Conservation (phyloP, 768 basidiomycete species). For the Wakefieldia striispora region DNA sequence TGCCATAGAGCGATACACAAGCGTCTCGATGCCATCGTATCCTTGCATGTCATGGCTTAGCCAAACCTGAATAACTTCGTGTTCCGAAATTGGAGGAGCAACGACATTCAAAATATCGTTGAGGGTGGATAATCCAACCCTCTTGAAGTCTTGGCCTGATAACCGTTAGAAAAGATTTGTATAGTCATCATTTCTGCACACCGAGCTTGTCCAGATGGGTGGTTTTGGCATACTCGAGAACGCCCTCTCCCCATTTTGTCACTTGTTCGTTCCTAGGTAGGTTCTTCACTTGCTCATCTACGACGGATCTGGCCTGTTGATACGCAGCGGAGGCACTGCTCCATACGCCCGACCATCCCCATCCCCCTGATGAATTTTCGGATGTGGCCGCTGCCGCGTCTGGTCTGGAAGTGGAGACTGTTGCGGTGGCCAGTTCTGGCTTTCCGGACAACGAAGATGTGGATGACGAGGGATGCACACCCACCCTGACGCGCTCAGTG, state of each 20-base stretch:
- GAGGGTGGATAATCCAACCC: slow-evolving; percentile 83
- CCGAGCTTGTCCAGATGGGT: slow-evolving; percentile 90
- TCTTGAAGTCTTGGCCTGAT: slow-evolving; percentile 85
- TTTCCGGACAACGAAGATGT: slow-evolving; percentile 40
- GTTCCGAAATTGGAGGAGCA: slow-evolving; percentile 96
- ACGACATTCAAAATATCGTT: slow-evolving; percentile 94
- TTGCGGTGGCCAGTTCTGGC: slow-evolving; percentile 29
- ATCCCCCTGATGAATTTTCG: slow-evolving; percentile 36
- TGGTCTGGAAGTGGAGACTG: slow-evolving; percentile 16
- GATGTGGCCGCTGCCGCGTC: slow-evolving; percentile 16
- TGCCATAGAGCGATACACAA: slow-evolving; percentile 87
- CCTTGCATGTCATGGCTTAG: slow-evolving; percentile 96
- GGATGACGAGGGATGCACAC: slow-evolving; percentile 42
- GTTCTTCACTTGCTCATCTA: slow-evolving; percentile 91
- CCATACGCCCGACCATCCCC: slow-evolving; percentile 93
- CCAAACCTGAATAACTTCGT: slow-evolving; percentile 97
- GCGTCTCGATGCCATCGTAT: slow-evolving; percentile 90
- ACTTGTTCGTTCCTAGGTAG: slow-evolving; percentile 84
- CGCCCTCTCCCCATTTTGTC: slow-evolving; percentile 84
- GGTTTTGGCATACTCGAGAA: slow-evolving; percentile 83
- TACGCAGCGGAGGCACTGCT: slow-evolving; percentile 80
- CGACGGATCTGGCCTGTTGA: slow-evolving; percentile 82
- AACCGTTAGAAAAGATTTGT: neutral
- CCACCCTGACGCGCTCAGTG: slow-evolving; percentile 72
- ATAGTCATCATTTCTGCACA: slow-evolving; percentile 39